phyloP scores from a whole-genome alignment of 192 early-diverging fungal species.

The Podila minutissima region DNA sequence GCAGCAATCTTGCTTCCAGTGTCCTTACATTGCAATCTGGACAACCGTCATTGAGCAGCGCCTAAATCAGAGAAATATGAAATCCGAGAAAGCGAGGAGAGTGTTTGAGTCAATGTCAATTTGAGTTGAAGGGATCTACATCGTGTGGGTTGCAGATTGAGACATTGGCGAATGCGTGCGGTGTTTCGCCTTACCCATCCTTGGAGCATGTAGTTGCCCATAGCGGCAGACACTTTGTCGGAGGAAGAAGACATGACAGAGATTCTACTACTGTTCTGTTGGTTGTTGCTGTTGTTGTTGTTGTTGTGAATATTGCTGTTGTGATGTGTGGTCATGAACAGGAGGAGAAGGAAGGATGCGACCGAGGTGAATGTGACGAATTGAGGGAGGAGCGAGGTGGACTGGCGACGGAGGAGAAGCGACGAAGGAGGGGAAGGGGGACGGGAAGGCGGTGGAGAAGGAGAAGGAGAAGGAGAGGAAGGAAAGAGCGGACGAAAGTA shows the following conservation, averaged over 20 bases:
- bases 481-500: background rate
- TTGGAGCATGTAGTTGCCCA: slow-evolving; percentile 46
- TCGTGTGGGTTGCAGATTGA: background rate
- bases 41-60: slow-evolving; percentile 42
- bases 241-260: slow-evolving; percentile 1
- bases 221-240: slow-evolving; percentile 45
- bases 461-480: background rate
- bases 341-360: background rate
- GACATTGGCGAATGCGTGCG: background rate
- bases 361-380: background rate
- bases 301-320: background rate
- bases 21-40: slow-evolving; percentile 46
- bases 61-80: background rate
- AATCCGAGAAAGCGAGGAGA: background rate
- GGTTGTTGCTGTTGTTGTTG: background rate
- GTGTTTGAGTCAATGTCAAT: background rate
- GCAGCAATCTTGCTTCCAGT: background rate
- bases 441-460: background rate
- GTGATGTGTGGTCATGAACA: slow-evolving; percentile 1
- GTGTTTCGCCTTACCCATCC: slow-evolving; percentile 34
- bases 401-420: slow-evolving; percentile 4
- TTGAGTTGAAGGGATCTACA: too few relatives aligned
- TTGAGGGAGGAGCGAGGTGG: background rate
- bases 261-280: slow-evolving; percentile 21
- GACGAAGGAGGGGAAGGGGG: background rate